phyloP scores from a whole-genome alignment of 164 flowering plant species.

The Vitis labrusca region DNA sequence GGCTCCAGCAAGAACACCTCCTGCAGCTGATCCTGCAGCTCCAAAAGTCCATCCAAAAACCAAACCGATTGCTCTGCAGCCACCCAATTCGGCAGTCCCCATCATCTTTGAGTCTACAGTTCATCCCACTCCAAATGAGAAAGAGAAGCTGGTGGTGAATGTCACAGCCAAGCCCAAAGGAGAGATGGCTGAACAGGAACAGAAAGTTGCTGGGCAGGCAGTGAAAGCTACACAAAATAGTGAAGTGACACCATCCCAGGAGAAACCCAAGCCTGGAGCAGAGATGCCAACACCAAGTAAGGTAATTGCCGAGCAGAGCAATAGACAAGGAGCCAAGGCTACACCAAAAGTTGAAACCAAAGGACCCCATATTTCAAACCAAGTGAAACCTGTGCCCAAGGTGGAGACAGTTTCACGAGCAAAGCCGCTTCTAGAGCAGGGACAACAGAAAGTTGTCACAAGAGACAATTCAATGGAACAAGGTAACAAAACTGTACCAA shows the following conservation, averaged over 20 bases:
- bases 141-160: background rate
- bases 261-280: no score
- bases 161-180: background rate
- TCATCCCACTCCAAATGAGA: no score
- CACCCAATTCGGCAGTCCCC: no score
- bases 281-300: background rate
- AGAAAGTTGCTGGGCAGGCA: background rate
- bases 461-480: background rate
- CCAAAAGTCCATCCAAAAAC: no score
- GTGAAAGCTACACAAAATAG: background rate
- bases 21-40: background rate
- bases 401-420: background rate
- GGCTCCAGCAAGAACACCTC: background rate
- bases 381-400: background rate
- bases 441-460: no score
- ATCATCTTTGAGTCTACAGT: no score
- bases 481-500: background rate
- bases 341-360: no score
- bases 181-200: background rate
- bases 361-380: background rate
- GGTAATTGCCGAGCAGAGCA: no score
- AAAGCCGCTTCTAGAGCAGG: background rate
- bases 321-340: background rate
- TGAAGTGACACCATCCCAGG: no score
- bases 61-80: no score